Evolutionary conservation across 371 early-diverging fungal species (phyloP).

Genomic region (Smittium culicis): DNA sequence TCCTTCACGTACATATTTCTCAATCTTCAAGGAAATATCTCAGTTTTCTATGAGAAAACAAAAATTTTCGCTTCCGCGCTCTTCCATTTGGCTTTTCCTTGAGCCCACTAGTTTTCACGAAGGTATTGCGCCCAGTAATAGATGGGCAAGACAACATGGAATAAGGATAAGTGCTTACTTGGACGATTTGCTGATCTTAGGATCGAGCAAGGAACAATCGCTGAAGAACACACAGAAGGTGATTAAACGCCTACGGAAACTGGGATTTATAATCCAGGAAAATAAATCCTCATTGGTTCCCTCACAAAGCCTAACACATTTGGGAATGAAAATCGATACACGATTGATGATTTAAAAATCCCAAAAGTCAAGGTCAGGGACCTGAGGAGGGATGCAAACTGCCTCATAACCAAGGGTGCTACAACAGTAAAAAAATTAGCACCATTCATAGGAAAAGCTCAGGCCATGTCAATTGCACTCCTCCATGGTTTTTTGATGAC

Average conservation of each 20-base stretch:
- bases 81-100: slow-evolving; percentile 35
- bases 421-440: slow-evolving; percentile 5
- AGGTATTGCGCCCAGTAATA: slow-evolving; percentile 28
- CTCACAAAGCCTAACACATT: slow-evolving; percentile 25
- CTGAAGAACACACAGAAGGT: slow-evolving; percentile 15
- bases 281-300: slow-evolving; percentile 21
- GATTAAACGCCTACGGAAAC: slow-evolving; percentile 16
- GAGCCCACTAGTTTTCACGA: slow-evolving; percentile 33
- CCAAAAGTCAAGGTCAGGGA: background rate
- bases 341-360: background rate
- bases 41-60: slow-evolving; percentile 32
- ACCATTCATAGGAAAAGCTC: slow-evolving; percentile 13
- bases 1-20: slow-evolving; percentile 26
- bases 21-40: slow-evolving; percentile 24
- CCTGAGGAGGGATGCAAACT: background rate
- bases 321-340: slow-evolving; percentile 29
- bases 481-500: background rate
- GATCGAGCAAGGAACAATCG: background rate
- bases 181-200: slow-evolving; percentile 27
- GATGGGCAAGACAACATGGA: slow-evolving; percentile 22
- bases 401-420: background rate
- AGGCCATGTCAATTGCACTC: slow-evolving; percentile 10
- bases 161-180: slow-evolving; percentile 27
- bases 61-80: slow-evolving; percentile 32
- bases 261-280: slow-evolving; percentile 25